Evolutionary conservation across 257 asterid genomes (phyloP), one percentile per base, ranked within the genome.

Genomic region (Solanum pennellii): DNA sequence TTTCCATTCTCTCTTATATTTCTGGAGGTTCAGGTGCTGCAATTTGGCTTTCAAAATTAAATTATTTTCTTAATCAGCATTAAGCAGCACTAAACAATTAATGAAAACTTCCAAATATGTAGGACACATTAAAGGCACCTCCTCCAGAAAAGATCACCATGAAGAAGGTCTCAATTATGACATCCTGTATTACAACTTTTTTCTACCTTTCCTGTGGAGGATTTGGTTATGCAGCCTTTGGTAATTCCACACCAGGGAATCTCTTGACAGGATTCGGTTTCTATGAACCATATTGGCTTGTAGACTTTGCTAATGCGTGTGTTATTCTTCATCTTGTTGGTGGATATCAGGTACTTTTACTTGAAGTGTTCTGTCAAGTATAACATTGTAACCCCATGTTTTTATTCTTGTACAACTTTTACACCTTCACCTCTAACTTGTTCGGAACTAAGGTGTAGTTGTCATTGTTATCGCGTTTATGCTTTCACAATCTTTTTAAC

Each of bases 151-250:
- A 87, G 84, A 89, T 18, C 84, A 92, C 93, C 68, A 96, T 96
- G 98, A 94, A 90, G 92, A 95, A 89, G 91, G 98, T 94, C 37
- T 93, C 99, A 29, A 49, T 86, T 18, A 62, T 91, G 29, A 89
- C 98, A 21, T 92, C 90, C 74, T 87, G 90, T 90, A 62, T 93
- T 60, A 92, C 93, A 83, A 92, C 98, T 37, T 91, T 92, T 91
- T 95, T 95, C 91, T 91, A 93, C 96, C 69, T 96, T n/a, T 91
- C 93, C 89, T 95, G 98, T 85, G 99, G 98, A 85, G 99, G 99
- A 42, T 88, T 96, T 29, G 99, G 99, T 23, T 96, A 96, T 88
- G 99, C 96, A 25, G 98, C 98, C 25, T 96, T 96, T 45, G 99
- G 99, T 25, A 89, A 94, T 77, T 92, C 93, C 6, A 94, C 98